Evolutionary conservation across 768 basidiomycete species (phyloP).

Genomic region (Suillus americanus): DNA sequence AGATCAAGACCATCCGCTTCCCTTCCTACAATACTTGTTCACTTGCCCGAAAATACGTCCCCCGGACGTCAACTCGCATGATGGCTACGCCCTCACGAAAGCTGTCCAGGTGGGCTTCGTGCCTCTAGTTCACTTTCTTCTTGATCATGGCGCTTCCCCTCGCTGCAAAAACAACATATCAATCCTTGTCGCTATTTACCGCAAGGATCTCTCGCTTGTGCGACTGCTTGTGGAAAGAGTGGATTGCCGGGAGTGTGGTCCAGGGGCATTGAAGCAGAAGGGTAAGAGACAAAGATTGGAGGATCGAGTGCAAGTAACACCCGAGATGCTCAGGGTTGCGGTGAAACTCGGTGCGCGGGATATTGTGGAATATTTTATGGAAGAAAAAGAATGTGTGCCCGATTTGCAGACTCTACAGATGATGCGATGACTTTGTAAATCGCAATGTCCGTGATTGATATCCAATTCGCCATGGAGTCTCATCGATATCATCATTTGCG

Average conservation of each 20-base stretch:
- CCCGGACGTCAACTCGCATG: slow-evolving; percentile 62
- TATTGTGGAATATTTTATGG: slow-evolving; percentile 68
- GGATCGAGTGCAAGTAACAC: slow-evolving; percentile 56
- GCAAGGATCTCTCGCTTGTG: slow-evolving; percentile 65
- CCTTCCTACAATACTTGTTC: slow-evolving; percentile 62
- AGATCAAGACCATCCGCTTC: slow-evolving; percentile 55
- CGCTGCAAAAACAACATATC: slow-evolving; percentile 58
- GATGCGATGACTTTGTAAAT: slow-evolving; percentile 28
- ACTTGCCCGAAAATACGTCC: slow-evolving; percentile 35
- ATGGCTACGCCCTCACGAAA: slow-evolving; percentile 80
- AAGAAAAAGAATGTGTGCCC: slow-evolving; percentile 71
- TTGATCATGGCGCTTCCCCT: slow-evolving; percentile 74
- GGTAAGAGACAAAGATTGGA: slow-evolving; percentile 54
- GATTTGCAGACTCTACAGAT: slow-evolving; percentile 63
- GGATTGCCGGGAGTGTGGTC: slow-evolving; percentile 14
- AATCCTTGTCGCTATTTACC: slow-evolving; percentile 72
- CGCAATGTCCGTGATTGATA: neutral
- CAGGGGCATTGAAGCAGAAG: slow-evolving; percentile 11
- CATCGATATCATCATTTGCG: too few species aligned
- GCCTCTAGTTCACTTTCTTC: slow-evolving; percentile 69
- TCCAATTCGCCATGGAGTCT: too few species aligned
- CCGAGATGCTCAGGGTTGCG: slow-evolving; percentile 64
- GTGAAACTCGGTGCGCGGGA: slow-evolving; percentile 64
- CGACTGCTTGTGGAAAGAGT: slow-evolving; percentile 73
- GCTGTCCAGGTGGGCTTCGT: slow-evolving; percentile 68